Conservation (phyloP, 495 filamentous ascomycete genomes). For the Xylaria acuta region DNA sequence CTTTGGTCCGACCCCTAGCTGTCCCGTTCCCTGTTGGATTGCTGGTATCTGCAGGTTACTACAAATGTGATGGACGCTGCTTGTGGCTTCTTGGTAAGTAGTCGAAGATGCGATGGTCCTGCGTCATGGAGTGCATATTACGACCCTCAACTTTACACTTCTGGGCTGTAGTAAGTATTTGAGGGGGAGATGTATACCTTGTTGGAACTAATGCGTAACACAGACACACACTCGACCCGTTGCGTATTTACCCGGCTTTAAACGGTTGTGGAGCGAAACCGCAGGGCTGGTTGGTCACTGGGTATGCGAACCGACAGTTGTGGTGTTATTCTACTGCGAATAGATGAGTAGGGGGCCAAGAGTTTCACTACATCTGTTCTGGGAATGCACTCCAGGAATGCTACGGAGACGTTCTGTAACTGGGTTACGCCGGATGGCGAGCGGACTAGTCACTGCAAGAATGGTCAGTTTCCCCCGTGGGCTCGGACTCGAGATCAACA, state of each 20-base stretch:
- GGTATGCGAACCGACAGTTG: background rate
- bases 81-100: background rate
- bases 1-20: slow-evolving; percentile 2
- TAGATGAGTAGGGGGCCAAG: slow-evolving; percentile 15
- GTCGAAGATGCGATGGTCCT: slow-evolving; percentile 10
- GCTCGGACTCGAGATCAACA: background rate
- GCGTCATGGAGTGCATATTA: slow-evolving; percentile 17
- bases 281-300: slow-evolving; percentile 2
- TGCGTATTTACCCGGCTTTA: slow-evolving; percentile 24
- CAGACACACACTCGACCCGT: slow-evolving; percentile 20
- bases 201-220: slow-evolving; percentile 13
- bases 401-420: slow-evolving; percentile 3
- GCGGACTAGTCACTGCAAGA: slow-evolving; percentile 7
- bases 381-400: background rate
- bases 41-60: background rate
- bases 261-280: slow-evolving; percentile 13
- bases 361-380: slow-evolving; percentile 15
- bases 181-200: background rate
- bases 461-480: background rate
- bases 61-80: background rate
- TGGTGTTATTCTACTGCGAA: background rate
- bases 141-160: background rate
- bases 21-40: background rate
- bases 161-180: background rate
- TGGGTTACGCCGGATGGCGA: background rate